Conservation (phyloP, 2,329 filamentous ascomycete species). For the Seiridium unicorne region DNA sequence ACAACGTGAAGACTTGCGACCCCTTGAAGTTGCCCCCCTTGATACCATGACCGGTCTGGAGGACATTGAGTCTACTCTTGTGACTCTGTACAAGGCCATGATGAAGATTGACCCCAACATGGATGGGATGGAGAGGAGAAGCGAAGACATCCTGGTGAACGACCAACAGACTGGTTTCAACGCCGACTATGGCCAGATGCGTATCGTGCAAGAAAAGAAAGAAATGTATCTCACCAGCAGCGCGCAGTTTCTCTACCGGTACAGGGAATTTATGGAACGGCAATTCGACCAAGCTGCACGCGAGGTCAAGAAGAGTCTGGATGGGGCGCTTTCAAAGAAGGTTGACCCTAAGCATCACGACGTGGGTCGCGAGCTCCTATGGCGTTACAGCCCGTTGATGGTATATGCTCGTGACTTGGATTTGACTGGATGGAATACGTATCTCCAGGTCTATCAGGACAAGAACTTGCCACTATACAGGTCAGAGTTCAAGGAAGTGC, state of each 20-base stretch:
- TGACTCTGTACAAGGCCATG: slow-evolving; percentile 88
- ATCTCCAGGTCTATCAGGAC: slow-evolving; percentile 78
- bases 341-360: slow-evolving; percentile 72
- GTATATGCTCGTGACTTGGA: slow-evolving; percentile 88
- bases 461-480: slow-evolving; percentile 76
- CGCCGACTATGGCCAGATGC: slow-evolving; percentile 83
- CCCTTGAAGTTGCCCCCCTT: slow-evolving; percentile 71
- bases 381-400: slow-evolving; percentile 85
- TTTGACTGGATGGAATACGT: slow-evolving; percentile 73
- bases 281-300: slow-evolving; percentile 76
- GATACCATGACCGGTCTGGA: slow-evolving; percentile 69
- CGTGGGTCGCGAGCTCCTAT: slow-evolving; percentile 69
- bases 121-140: slow-evolving; percentile 50
- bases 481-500: slow-evolving; percentile 76
- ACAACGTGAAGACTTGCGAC: slow-evolving; percentile 70
- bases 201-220: slow-evolving; percentile 91
- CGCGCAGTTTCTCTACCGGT: slow-evolving; percentile 70
- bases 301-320: slow-evolving; percentile 64
- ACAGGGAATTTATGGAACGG: slow-evolving; percentile 78
- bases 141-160: slow-evolving; percentile 44
- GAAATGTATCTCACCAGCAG: slow-evolving; percentile 82
- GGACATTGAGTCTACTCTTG: slow-evolving; percentile 74
- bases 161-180: slow-evolving; percentile 55
- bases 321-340: slow-evolving; percentile 61
- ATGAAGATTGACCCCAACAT: slow-evolving; percentile 86